These are phyloP conservation scores for Rosa hybrid DNA, from an alignment of 331 rosid species.

Conservation along the genomic window DNA sequence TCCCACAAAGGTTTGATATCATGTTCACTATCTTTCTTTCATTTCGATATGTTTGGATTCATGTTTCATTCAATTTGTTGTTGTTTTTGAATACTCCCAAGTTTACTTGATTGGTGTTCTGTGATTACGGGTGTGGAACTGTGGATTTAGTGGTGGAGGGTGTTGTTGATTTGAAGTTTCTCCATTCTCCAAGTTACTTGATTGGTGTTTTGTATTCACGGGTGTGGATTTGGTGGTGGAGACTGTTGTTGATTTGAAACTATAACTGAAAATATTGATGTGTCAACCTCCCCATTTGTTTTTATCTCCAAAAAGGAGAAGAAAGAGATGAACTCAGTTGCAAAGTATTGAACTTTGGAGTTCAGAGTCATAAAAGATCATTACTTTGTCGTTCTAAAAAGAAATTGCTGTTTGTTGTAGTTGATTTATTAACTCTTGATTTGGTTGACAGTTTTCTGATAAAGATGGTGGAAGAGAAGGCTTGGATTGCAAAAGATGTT, in stretches of 20 bases:
- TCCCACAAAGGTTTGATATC: neutral
- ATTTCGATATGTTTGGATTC: neutral
- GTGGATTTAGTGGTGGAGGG: neutral
- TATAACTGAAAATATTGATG: neutral
- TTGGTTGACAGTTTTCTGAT: slow-evolving; percentile 34
- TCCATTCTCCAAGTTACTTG: neutral
- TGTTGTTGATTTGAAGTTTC: slow-evolving; percentile 1
- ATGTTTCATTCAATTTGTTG: neutral
- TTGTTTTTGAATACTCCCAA: neutral
- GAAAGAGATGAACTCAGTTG: neutral
- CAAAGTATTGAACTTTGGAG: neutral
- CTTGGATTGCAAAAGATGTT: slow-evolving; percentile 68
- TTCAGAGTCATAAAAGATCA: neutral
- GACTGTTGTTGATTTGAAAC: neutral
- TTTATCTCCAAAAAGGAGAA: neutral
- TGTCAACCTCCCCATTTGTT: neutral
- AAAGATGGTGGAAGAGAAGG: slow-evolving; percentile 70
- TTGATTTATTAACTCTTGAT: slow-evolving; percentile 7
- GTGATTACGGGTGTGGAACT: neutral
- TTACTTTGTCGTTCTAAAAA: neutral
- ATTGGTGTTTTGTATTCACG: neutral
- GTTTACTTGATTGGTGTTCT: neutral
- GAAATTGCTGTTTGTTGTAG: neutral
- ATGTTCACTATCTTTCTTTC: neutral
- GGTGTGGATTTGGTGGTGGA: neutral